Evolutionary conservation across 2,329 filamentous ascomycete species (phyloP), one percentile per base, ranked within the genome.

Genomic region (Fusarium sp.): DNA sequence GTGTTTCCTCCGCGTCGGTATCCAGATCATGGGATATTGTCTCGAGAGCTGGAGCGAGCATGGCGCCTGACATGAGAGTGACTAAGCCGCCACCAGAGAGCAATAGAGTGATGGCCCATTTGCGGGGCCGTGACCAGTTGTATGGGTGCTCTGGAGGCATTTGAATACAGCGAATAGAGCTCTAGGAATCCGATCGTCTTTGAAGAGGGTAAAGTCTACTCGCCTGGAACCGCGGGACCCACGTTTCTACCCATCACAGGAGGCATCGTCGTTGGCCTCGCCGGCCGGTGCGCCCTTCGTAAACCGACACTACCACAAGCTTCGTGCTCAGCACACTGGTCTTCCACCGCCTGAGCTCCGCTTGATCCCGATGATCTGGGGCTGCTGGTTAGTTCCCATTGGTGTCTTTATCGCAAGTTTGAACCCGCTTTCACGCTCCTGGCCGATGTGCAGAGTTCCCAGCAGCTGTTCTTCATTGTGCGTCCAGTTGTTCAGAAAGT

Each of bases 391-490:
- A 17, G 7, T 42, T 22, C 41, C 41, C 0, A 42, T 42, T 5
- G 41, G 41, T 12, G n/a, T 42, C 9, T 42, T 24, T 11, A 24
- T 42, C n/a, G 41, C 11, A 22, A 42, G 41, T 42, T 17, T n/a
- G 6, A 6, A 24, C 41, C n/a, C 22, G 6, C 22, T 10, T 12
- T 41, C 22, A 14, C 22, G 3, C 41, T 42, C 8, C 6, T 11
- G 17, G 34, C 8, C 15, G 0, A 36, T 36, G 8, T 10, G 2
- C 8, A 36, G 15, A 36, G 34, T 36, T 0, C 34, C 3, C 34
- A 36, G 8, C 34, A 36, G 1, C 17, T 17, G 15, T 10, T 18
- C 15, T 17, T 1, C 34, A 17, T 36, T 36, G 14, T 17, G 1
- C 34, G 8, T 2, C 15, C 34, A 0, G 15, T 36, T 36, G 8